These are phyloP conservation scores for Arthroderma sp. DNA, from an alignment of 2,329 filamentous ascomycete genomes.

Conservation along the genomic window DNA sequence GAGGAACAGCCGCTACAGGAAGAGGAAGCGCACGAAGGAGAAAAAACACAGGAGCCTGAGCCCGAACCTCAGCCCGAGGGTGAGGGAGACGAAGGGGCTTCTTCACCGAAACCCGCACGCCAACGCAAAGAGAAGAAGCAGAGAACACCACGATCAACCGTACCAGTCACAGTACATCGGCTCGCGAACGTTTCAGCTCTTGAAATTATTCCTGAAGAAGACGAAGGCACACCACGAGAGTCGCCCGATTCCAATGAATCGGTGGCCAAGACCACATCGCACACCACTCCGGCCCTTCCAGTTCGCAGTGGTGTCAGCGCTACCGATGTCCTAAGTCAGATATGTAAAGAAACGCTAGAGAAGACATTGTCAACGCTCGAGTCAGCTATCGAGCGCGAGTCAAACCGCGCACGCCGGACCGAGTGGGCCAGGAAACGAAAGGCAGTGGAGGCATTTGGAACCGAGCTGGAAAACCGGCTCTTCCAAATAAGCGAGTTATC, in stretches of 20 bases:
- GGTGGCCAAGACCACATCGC: conserved; percentile 13
- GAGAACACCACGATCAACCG: conserved; percentile 11
- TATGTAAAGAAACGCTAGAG: conserved; percentile 38
- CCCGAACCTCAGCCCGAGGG: not conserved
- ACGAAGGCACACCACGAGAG: conserved; percentile 16
- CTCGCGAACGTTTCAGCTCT: conserved; percentile 24
- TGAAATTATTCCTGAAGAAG: conserved; percentile 9
- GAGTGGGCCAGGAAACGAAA: conserved; percentile 34
- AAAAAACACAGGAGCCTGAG: not conserved
- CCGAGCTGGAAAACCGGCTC: conserved; percentile 36
- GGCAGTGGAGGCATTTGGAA: conserved; percentile 35
- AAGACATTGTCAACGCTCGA: conserved; percentile 31
- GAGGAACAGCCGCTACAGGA: not conserved
- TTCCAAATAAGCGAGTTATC: conserved; percentile 40
- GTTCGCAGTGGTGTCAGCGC: conserved; percentile 35
- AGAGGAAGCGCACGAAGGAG: not conserved
- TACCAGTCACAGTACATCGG: conserved; percentile 30
- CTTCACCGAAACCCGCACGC: not conserved
- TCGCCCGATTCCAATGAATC: conserved; percentile 20
- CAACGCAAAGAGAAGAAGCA: not conserved
- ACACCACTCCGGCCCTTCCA: conserved; percentile 22
- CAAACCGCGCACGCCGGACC: conserved; percentile 24
- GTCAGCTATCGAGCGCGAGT: conserved; percentile 27
- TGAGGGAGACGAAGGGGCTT: not conserved
- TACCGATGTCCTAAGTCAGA: conserved; percentile 39